Conservation (phyloP, 768 basidiomycete genomes). For the Phlebiopsis gigantea region DNA sequence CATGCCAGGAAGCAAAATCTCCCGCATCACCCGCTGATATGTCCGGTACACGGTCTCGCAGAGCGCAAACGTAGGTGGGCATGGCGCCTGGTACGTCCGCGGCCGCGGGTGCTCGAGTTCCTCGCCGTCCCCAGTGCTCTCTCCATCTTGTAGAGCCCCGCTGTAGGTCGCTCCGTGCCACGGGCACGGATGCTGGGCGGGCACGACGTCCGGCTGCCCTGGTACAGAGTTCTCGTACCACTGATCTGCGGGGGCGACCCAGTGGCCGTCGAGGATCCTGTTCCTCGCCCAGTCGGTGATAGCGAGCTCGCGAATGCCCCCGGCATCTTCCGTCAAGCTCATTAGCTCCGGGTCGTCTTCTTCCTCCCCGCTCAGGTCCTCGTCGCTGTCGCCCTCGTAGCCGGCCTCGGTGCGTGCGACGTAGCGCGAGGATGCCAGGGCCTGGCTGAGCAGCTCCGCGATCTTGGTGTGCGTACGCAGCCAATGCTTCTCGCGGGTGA, state of each 20-base stretch:
- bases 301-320: conserved; percentile 47
- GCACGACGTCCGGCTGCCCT: conserved; percentile 33
- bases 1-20: conserved; percentile 61
- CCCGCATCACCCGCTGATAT: conserved; percentile 53
- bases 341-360: conserved; percentile 40
- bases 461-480: conserved; percentile 59
- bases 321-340: conserved; percentile 41
- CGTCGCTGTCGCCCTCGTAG: conserved; percentile 27
- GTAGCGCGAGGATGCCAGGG: conserved; percentile 53
- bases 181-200: conserved; percentile 49
- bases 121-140: conserved; percentile 21
- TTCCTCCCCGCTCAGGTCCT: conserved; percentile 32
- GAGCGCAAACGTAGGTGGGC: conserved; percentile 58
- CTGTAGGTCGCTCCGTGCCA: conserved; percentile 37
- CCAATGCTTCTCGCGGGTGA: conserved; percentile 72
- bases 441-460: conserved; percentile 60
- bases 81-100: conserved; percentile 41
- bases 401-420: conserved; percentile 32
- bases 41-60: conserved; percentile 59
- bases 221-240: conserved; percentile 44
- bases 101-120: conserved; percentile 43
- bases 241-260: conserved; percentile 70
- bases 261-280: conserved; percentile 69
- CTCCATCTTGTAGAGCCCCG: conserved; percentile 22
- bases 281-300: conserved; percentile 68